Conservation (phyloP, 331 rosid species). For the Spiraea crenata region DNA sequence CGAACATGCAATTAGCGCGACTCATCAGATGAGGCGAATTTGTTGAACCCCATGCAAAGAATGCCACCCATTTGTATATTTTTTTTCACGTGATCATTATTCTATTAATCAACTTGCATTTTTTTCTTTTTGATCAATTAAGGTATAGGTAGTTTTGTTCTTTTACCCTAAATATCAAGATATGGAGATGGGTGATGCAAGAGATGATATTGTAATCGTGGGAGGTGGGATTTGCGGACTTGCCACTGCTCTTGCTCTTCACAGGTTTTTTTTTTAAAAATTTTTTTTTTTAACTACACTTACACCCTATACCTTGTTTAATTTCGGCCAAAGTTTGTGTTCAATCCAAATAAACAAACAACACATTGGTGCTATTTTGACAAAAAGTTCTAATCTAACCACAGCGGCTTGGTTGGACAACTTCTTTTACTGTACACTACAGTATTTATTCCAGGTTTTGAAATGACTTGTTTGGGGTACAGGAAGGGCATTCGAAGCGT, state of each 20-base stretch:
- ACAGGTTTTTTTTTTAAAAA: slow-evolving; percentile 42
- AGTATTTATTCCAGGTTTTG: not conserved
- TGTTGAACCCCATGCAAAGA: not conserved
- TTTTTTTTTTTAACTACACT: no score
- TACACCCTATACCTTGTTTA: not conserved
- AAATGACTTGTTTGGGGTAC: not conserved
- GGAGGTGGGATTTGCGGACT: slow-evolving; percentile 66
- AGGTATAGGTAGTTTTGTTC: no score
- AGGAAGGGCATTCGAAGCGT: slow-evolving; percentile 52
- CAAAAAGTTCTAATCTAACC: no score
- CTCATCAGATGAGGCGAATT: not conserved
- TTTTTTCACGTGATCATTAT: no score
- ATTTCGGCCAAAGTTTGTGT: no score
- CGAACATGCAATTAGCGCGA: not conserved
- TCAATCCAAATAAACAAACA: no score
- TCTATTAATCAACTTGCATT: no score
- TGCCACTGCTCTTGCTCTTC: slow-evolving; percentile 62
- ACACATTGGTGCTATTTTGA: no score
- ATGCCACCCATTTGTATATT: not conserved
- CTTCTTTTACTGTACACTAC: no score
- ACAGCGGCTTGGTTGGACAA: no score
- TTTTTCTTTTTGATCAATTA: no score
- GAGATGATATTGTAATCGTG: slow-evolving; percentile 42
- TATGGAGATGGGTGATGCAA: slow-evolving; percentile 4
- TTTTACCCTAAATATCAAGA: not conserved